These are phyloP conservation scores for Cenchrus americanus DNA, from an alignment of 176 grass and related monocot genomes.

Conservation along the genomic window DNA sequence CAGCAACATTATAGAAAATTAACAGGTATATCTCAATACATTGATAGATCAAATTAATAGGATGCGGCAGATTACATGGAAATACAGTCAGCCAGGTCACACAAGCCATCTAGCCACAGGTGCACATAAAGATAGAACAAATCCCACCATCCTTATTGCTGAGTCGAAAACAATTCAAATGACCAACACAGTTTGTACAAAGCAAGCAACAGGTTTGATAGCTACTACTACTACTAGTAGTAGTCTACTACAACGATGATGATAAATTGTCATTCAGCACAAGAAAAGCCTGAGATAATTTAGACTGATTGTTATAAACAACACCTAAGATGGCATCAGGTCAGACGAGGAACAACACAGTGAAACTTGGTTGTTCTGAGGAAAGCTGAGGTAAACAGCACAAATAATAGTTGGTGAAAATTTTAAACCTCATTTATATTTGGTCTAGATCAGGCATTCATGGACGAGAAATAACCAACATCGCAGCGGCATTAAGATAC, in stretches of 20 bases:
- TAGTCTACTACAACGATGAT: too few relatives aligned
- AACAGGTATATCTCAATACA: constrained; percentile 9
- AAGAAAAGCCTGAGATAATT: neutral
- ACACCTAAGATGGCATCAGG: neutral
- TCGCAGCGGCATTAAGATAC: neutral
- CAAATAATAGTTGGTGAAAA: neutral
- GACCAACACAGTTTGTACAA: neutral
- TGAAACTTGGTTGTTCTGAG: neutral
- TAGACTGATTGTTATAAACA: neutral
- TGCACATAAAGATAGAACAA: neutral
- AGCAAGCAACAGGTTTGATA: neutral
- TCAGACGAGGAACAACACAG: neutral
- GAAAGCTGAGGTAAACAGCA: neutral
- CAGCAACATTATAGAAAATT: constrained; percentile 15
- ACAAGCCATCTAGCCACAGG: neutral
- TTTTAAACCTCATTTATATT: neutral
- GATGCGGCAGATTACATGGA: neutral
- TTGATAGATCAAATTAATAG: constrained; percentile 24
- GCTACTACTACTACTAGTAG: neutral
- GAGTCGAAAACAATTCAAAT: neutral
- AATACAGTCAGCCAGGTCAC: neutral
- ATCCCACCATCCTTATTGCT: neutral
- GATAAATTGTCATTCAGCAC: neutral
- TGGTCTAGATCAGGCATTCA: constrained; percentile 1
- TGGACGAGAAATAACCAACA: neutral